Evolutionary conservation across 2,329 filamentous ascomycete genomes (phyloP).

Genomic region (Bipolaris bicolor): DNA sequence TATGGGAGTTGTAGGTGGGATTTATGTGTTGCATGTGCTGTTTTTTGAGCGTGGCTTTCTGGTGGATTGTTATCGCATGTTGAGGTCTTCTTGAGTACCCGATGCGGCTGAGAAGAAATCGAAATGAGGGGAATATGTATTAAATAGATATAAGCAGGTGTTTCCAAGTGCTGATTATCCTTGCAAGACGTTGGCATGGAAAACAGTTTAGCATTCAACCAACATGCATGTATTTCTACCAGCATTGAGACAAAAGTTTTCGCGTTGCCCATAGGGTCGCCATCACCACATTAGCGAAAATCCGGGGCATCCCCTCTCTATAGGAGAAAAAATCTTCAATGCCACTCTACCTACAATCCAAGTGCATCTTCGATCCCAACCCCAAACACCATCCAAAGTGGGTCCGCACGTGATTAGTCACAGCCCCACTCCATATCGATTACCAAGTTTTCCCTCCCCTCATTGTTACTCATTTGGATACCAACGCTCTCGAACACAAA

Average conservation of each 20-base stretch:
- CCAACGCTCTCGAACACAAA: too few relatives aligned
- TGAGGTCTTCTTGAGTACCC: constrained; percentile 24
- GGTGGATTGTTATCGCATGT: constrained; percentile 44
- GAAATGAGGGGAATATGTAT: not conserved
- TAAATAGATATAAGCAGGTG: not conserved
- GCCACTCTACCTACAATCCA: too few relatives aligned
- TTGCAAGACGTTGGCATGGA: not conserved
- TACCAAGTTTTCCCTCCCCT: too few relatives aligned
- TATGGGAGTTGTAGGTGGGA: constrained; percentile 45
- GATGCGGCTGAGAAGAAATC: not conserved
- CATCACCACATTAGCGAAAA: too few relatives aligned
- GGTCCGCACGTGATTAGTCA: constrained; percentile 17
- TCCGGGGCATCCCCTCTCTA: too few relatives aligned
- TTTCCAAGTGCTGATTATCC: not conserved
- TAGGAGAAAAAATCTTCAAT: too few relatives aligned
- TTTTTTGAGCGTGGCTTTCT: constrained; percentile 43
- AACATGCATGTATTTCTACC: not conserved
- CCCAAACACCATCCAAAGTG: too few relatives aligned
- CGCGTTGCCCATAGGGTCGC: too few relatives aligned
- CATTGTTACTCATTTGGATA: too few relatives aligned
- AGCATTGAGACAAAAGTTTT: too few relatives aligned
- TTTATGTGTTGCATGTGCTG: constrained; percentile 45
- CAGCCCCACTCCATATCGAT: constrained; percentile 8
- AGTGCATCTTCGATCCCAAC: too few relatives aligned
- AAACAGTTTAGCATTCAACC: too few relatives aligned